phyloP scores from a whole-genome alignment of 2,329 filamentous ascomycete species.

The Hymenoscyphus fraxineus region DNA sequence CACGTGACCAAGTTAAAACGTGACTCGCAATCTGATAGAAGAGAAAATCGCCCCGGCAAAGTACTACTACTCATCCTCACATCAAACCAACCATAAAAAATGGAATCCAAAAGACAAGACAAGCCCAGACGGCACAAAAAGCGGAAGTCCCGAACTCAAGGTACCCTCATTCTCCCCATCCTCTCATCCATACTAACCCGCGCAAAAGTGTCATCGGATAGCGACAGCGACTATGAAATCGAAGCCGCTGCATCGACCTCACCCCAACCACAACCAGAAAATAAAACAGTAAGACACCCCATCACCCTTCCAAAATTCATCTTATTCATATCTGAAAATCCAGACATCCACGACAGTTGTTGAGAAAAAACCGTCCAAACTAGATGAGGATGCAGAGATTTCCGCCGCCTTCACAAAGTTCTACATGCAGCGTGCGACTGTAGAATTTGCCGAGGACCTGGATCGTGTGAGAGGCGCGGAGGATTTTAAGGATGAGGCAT shows the following conservation, averaged over 20 bases:
- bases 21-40: too few relatives aligned
- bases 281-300: background rate
- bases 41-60: background rate
- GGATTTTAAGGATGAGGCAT: conserved; percentile 65
- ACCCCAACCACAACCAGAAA: background rate
- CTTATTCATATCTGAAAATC: background rate
- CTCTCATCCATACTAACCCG: conserved; percentile 4
- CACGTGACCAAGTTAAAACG: too few relatives aligned
- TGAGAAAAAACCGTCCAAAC: conserved; percentile 4
- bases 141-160: conserved; percentile 32
- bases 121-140: conserved; percentile 31
- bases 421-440: conserved; percentile 66
- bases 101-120: conserved; percentile 16
- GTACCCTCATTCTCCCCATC: conserved; percentile 13
- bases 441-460: conserved; percentile 70
- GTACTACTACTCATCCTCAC: background rate
- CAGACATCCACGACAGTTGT: background rate
- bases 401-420: conserved; percentile 52
- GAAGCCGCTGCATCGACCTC: conserved; percentile 6
- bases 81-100: conserved; percentile 8
- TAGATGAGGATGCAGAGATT: conserved; percentile 21
- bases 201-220: conserved; percentile 21
- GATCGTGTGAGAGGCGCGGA: conserved; percentile 64
- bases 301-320: background rate
- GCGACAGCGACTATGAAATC: conserved; percentile 19